Conservation (phyloP, 1,284 basidiomycete species). For the Psilocybe mexicana region DNA sequence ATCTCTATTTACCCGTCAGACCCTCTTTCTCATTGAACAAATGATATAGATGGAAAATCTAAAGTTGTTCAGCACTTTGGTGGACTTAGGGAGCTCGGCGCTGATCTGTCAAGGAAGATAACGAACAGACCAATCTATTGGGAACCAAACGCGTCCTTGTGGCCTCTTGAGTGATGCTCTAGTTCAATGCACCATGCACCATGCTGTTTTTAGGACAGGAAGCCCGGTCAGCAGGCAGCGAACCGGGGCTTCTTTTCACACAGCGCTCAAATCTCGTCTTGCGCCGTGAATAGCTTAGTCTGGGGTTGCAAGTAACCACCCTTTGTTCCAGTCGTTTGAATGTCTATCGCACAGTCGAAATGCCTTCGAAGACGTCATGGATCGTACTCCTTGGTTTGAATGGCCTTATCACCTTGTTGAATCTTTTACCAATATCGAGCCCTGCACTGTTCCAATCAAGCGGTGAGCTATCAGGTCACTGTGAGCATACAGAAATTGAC, state of each 20-base stretch:
- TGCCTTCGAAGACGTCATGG: neutral
- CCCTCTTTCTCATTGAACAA: no score
- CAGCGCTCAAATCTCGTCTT: neutral
- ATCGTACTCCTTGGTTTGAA: neutral
- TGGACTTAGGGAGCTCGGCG: neutral
- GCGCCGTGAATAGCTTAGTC: neutral
- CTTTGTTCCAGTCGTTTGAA: neutral
- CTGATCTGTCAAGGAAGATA: neutral
- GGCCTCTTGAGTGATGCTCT: neutral
- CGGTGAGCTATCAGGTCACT: neutral
- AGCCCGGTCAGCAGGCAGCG: neutral
- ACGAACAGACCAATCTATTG: neutral
- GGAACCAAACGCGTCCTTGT: neutral
- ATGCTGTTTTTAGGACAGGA: neutral
- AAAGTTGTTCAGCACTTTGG: no score
- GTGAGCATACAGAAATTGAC: neutral
- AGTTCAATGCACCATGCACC: neutral
- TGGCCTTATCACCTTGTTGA: neutral
- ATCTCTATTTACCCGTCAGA: no score
- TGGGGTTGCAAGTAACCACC: neutral
- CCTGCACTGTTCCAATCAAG: neutral
- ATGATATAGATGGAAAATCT: no score
- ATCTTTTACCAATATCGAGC: neutral
- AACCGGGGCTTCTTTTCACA: neutral
- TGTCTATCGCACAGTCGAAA: neutral